Percentiles rank a stretch among this genome's conserved stretches.
These are phyloP conservation scores for Barbatosphaeria neglecta DNA, from an alignment of 495 filamentous ascomycete genomes.

Conservation along the genomic window DNA sequence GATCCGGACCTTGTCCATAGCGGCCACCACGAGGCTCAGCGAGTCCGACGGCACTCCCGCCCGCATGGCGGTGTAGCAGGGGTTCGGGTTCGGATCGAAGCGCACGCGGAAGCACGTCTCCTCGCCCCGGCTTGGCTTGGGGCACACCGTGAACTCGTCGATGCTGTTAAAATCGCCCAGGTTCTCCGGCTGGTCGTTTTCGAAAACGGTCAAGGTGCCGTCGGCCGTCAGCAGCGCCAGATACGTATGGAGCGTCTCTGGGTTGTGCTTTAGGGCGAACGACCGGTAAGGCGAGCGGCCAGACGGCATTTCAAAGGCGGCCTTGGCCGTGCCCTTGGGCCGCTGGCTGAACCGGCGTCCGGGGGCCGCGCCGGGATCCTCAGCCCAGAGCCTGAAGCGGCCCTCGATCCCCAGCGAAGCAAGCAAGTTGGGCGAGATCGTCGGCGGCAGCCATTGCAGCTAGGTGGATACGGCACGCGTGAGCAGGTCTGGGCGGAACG, in stretches of 20 bases:
- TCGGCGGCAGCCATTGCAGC: slow-evolving; percentile 65
- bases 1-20: slow-evolving; percentile 67
- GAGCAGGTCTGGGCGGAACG: too few species aligned
- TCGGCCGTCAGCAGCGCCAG: slow-evolving; percentile 74
- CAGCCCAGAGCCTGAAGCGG: slow-evolving; percentile 79
- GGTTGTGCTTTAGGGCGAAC: slow-evolving; percentile 67
- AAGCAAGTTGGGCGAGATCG: slow-evolving; percentile 44
- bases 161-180: slow-evolving; percentile 63
- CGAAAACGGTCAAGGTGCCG: slow-evolving; percentile 66
- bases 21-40: slow-evolving; percentile 67
- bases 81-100: slow-evolving; percentile 74
- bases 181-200: slow-evolving; percentile 78
- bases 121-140: slow-evolving; percentile 52
- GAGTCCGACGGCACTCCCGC: slow-evolving; percentile 65
- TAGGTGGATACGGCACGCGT: slow-evolving; percentile 21
- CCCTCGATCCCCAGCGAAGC: slow-evolving; percentile 72
- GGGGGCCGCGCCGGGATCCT: slow-evolving; percentile 64
- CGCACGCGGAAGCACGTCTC: slow-evolving; percentile 77
- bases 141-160: slow-evolving; percentile 55
- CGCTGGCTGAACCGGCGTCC: slow-evolving; percentile 62
- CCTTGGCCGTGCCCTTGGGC: slow-evolving; percentile 17
- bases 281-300: slow-evolving; percentile 44
- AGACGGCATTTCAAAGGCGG: slow-evolving; percentile 34
- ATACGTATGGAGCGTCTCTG: slow-evolving; percentile 56
- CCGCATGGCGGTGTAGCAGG: slow-evolving; percentile 62